Evolutionary conservation across 805 yeast genomes (phyloP).

Genomic region (Schizosaccharomyces lindneri): DNA sequence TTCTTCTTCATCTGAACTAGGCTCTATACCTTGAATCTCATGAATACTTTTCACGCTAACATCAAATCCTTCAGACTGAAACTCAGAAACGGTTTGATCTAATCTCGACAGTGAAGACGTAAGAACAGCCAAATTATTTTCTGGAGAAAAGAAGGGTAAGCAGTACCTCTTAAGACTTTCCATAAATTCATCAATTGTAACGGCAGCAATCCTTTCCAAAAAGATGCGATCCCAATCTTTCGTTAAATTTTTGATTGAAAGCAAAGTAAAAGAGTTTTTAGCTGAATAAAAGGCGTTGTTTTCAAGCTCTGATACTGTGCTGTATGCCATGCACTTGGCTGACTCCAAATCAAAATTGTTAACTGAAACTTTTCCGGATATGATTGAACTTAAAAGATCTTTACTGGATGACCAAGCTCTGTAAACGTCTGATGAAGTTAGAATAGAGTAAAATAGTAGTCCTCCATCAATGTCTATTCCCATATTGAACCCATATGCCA

Average conservation of each 20-base stretch:
- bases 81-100: not conserved
- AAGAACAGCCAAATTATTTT: not conserved
- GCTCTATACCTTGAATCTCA: not conserved
- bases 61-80: not conserved
- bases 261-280: not conserved
- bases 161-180: not conserved
- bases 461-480: constrained; percentile 39
- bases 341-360: not conserved
- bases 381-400: not conserved
- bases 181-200: not conserved
- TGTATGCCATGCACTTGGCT: not conserved
- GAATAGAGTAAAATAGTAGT: constrained; percentile 36
- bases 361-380: not conserved
- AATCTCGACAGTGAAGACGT: not conserved
- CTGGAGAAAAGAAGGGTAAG: not conserved
- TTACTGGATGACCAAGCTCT: constrained; percentile 18
- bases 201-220: not conserved
- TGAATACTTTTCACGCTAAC: not conserved
- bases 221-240: not conserved
- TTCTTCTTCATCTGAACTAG: not conserved
- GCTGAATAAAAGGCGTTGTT: not conserved
- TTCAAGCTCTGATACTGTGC: not conserved
- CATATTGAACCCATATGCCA: constrained; percentile 70
- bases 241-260: not conserved
- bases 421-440: constrained; percentile 63